Base-by-base conservation (phyloP, 2,329 filamentous ascomycete species). In the Talaromyces piceae region DNA sequence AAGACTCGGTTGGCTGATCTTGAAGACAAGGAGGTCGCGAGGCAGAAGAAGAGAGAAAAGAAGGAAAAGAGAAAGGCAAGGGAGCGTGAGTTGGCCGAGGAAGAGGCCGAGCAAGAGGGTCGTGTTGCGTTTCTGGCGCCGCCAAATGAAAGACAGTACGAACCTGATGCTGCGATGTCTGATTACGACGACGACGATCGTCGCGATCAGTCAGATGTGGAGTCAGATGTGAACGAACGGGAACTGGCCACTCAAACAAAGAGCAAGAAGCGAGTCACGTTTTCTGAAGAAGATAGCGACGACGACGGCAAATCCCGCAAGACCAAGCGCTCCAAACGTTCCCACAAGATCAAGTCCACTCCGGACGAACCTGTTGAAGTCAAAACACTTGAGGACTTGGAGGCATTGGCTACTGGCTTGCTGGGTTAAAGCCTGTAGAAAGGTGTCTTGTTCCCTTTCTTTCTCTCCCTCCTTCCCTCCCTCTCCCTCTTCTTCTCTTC, bases 11-110 rank as follows among this genome's bases (percentile, higher is more conserved):
- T 81, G 61, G 88, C 85, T 18, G 93, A 98, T 73, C 69, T 87
- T 30, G 81, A 82, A 55, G 93, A 98, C 71, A 96, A 95, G 74
- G 79, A 81, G 58, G 67, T 86, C 12, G 89, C 82, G 30, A 89
- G 85, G 73, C 80, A 87, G 67, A 91, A 89, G 78, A 83, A 62
- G 39, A 67, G 69, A 54, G 72, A 73, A 60, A 74, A 73, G 64
- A 73, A 72, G 58, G 72, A 72, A 59, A 72, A 73, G 63, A 66
- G 68, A 45, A 69, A 68, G 58, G 64, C 62, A 1, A 69, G 61
- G 60, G 69, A 66, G 59, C 66, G 62, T 59, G 70, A 63, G 52
- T 56, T 68, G 43, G 60, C 63, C 26, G 63, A 60, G 4, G 67
- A 59, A 7, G 62, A 61, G 66, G 63, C 61, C 2, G 67, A 58